These are phyloP conservation scores for Rhizopogon sp. DNA, from an alignment of 768 basidiomycete species.

Conservation along the genomic window DNA sequence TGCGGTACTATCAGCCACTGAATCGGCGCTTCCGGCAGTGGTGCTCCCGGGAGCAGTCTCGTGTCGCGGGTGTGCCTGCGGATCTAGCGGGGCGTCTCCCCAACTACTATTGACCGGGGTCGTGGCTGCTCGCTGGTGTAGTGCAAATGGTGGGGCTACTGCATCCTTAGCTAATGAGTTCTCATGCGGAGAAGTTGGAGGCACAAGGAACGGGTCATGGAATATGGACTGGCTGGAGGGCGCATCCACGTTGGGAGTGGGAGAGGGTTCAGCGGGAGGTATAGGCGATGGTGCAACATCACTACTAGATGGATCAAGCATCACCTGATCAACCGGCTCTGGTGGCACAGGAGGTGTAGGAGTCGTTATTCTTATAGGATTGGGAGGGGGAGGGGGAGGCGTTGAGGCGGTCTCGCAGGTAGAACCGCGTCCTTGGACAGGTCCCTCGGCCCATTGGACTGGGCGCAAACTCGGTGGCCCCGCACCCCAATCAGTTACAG, in stretches of 20 bases:
- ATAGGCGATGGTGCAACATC: neutral
- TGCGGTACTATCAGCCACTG: neutral
- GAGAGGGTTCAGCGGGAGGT: neutral
- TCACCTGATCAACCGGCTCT: neutral
- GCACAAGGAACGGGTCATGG: neutral
- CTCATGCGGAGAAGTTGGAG: neutral
- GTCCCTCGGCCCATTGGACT: neutral
- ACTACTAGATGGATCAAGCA: neutral
- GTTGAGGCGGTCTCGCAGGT: neutral
- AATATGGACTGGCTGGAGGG: neutral
- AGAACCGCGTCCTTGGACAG: neutral
- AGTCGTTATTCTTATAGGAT: neutral
- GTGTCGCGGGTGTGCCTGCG: neutral
- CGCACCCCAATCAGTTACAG: neutral
- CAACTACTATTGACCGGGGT: neutral
- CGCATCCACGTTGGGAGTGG: neutral
- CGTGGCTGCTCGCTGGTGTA: neutral
- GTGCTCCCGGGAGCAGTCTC: slow-evolving; percentile 6
- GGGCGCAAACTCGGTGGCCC: neutral
- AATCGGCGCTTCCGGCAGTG: neutral
- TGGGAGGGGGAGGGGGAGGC: too few species aligned
- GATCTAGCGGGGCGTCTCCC: slow-evolving; percentile 3
- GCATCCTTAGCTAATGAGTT: neutral
- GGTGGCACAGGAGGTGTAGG: neutral
- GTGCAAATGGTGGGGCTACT: neutral